phyloP scores from a whole-genome alignment of 2,329 filamentous ascomycete species.

The Kalmusia sp. region DNA sequence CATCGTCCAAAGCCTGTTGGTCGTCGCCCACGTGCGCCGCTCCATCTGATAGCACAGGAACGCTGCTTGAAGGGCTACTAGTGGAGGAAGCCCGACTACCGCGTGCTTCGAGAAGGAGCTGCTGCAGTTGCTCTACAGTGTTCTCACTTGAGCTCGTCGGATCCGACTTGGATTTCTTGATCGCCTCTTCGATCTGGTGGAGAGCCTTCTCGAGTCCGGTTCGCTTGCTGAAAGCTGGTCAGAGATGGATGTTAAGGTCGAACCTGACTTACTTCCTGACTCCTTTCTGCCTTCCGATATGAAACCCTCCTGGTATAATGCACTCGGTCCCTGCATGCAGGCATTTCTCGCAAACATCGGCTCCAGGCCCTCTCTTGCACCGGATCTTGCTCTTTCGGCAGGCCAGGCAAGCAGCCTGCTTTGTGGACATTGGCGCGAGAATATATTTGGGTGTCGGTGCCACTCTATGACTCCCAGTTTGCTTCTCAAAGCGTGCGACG shows the following conservation, averaged over 20 bases:
- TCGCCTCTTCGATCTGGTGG: constrained; percentile 74
- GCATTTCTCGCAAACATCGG: constrained; percentile 67
- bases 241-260: constrained; percentile 6
- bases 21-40: constrained; percentile 43
- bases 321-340: constrained; percentile 66
- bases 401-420: constrained; percentile 65
- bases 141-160: constrained; percentile 24
- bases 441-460: background rate
- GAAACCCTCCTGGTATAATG: constrained; percentile 67
- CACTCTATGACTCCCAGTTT: background rate
- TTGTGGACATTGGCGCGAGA: constrained; percentile 22
- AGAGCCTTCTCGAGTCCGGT: constrained; percentile 77
- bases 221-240: constrained; percentile 64
- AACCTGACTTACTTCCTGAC: constrained; percentile 70
- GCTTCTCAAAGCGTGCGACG: background rate
- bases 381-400: constrained; percentile 74
- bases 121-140: constrained; percentile 51
- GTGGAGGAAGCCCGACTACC: constrained; percentile 21
- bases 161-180: constrained; percentile 42
- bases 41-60: constrained; percentile 25
- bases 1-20: constrained; percentile 70
- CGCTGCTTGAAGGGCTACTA: constrained; percentile 30
- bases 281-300: constrained; percentile 75
- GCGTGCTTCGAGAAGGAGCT: constrained; percentile 59
- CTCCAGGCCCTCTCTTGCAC: constrained; percentile 64